A percentile compares a stretch with the other conserved stretches of the same genome.
Conservation (phyloP, 331 rosid genomes). For the Acacia concinna region DNA sequence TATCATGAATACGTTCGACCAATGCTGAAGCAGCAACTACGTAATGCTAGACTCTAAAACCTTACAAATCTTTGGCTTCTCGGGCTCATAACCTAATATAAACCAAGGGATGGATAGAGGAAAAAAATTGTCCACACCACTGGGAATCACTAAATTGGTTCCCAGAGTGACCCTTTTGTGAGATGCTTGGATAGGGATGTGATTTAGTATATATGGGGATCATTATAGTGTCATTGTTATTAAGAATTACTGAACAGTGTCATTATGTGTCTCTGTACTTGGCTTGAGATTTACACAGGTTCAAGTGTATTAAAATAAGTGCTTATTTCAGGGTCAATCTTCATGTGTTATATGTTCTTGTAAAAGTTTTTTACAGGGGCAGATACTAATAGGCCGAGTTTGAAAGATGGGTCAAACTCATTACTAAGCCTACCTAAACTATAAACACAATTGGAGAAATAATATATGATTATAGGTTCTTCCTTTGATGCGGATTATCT, state of each 20-base stretch:
- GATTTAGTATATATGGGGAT: slow-evolving; percentile 6
- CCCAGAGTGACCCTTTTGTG: background rate
- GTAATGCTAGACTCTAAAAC: slow-evolving; percentile 75
- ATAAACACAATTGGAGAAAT: too few species aligned
- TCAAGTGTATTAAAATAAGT: background rate
- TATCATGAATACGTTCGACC: slow-evolving; percentile 78
- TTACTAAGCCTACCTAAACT: background rate
- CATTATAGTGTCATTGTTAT: background rate
- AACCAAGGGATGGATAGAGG: background rate
- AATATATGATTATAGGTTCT: background rate
- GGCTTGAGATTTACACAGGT: background rate
- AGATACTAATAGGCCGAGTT: background rate
- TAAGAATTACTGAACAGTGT: background rate
- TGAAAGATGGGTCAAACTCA: background rate
- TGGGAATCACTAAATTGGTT: background rate
- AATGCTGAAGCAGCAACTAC: slow-evolving; percentile 87
- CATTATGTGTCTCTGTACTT: background rate
- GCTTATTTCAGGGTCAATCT: background rate
- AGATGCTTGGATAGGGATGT: background rate
- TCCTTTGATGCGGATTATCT: background rate
- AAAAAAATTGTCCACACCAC: slow-evolving; percentile 22
- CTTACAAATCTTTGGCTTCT: background rate
- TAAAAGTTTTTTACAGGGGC: background rate
- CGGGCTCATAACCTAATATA: background rate
- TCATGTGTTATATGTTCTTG: background rate